Conservation (phyloP, 768 basidiomycete genomes). For the Lanmaoa rubissima region DNA sequence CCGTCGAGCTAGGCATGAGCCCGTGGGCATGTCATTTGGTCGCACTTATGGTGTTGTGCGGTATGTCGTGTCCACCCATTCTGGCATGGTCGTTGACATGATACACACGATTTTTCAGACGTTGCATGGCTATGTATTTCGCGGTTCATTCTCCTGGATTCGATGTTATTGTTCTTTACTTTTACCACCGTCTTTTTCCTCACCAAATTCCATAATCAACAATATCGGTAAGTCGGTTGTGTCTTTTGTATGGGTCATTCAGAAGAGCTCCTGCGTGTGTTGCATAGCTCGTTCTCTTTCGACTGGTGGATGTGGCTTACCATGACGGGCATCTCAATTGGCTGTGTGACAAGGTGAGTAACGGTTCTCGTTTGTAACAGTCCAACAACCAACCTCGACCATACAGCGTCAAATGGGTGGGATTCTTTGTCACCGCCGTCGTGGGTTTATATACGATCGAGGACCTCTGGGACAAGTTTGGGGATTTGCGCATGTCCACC, state of each 20-base stretch:
- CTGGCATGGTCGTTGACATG: neutral
- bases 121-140: conserved; percentile 97
- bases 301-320: conserved; percentile 98
- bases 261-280: conserved; percentile 1
- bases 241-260: neutral
- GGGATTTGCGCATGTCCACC: conserved; percentile 86
- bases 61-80: conserved; percentile 43
- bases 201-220: conserved; percentile 96
- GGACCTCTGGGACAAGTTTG: conserved; percentile 98
- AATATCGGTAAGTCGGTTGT: conserved; percentile 68
- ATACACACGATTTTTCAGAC: conserved; percentile 47
- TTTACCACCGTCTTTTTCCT: conserved; percentile 94
- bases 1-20: conserved; percentile 91
- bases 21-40: conserved; percentile 87
- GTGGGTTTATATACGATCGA: conserved; percentile 97
- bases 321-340: conserved; percentile 93
- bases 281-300: conserved; percentile 76
- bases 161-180: conserved; percentile 99
- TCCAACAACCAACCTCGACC: neutral
- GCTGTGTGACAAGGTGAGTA: conserved; percentile 83
- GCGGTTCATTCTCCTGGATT: conserved; percentile 95
- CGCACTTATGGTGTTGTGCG: conserved; percentile 89
- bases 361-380: neutral
- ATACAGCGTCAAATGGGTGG: conserved; percentile 90
- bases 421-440: conserved; percentile 90